These are phyloP conservation scores for Populus pruinosa DNA, from an alignment of 345 rosid species.

Conservation along the genomic window DNA sequence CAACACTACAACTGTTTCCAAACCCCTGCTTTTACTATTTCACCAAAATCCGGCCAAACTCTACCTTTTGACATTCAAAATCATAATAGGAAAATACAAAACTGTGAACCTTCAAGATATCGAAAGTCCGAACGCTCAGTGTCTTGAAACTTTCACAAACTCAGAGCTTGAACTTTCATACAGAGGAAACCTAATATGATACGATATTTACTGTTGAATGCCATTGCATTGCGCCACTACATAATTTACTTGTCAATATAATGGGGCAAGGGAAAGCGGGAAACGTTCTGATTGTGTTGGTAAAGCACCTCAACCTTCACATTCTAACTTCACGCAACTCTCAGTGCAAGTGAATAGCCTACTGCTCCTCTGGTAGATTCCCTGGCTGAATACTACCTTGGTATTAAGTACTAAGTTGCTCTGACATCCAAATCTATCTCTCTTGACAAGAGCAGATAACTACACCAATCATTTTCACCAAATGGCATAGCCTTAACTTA, in stretches of 20 bases:
- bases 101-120: background rate
- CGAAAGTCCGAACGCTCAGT: background rate
- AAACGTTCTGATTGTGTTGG: background rate
- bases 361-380: background rate
- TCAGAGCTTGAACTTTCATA: background rate
- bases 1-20: background rate
- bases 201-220: background rate
- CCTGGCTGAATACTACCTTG: background rate
- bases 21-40: background rate
- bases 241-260: background rate
- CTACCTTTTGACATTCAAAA: background rate
- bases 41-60: background rate
- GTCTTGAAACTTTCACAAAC: background rate
- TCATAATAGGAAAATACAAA: background rate
- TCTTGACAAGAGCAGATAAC: background rate
- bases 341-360: background rate
- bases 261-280: background rate
- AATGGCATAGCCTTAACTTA: background rate
- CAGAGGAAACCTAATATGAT: background rate
- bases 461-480: background rate
- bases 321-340: background rate
- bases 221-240: background rate
- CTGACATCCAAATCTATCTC: background rate
- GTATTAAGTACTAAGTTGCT: background rate
- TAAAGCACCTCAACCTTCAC: background rate